A percentile compares a stretch with the other conserved stretches of the same genome.
These are phyloP conservation scores for Metschnikowia lachancei DNA, from an alignment of 805 yeast genomes.

Conservation along the genomic window DNA sequence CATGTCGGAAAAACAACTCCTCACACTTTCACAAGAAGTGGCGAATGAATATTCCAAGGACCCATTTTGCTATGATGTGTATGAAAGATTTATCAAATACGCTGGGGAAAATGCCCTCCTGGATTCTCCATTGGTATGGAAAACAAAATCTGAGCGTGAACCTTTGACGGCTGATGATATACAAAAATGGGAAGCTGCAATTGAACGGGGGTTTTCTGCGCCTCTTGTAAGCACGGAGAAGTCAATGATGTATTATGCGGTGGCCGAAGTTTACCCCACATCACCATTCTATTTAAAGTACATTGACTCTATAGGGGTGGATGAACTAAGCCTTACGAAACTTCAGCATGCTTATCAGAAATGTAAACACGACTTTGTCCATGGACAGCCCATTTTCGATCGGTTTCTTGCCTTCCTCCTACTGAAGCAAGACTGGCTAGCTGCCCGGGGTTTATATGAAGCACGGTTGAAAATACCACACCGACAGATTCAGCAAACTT, in stretches of 20 bases:
- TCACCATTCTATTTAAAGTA: not conserved
- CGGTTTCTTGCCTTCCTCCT: constrained; percentile 10
- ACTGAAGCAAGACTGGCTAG: constrained; percentile 16
- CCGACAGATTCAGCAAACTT: constrained; percentile 38
- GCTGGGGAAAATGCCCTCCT: not conserved
- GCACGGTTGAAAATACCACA: constrained; percentile 43
- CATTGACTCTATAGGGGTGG: not conserved
- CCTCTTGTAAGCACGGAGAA: not conserved
- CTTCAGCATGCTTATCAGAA: constrained; percentile 20
- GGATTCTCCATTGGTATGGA: constrained; percentile 3
- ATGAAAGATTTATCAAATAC: not conserved
- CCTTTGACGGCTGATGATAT: constrained; percentile 8
- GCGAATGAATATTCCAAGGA: not conserved
- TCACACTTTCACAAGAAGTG: not conserved
- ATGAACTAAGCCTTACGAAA: not conserved
- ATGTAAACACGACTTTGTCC: constrained; percentile 26
- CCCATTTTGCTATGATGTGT: not conserved
- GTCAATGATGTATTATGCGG: not conserved
- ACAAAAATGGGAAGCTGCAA: constrained; percentile 10
- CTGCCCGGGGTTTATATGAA: constrained; percentile 24
- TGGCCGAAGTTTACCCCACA: constrained; percentile 3
- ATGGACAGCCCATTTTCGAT: constrained; percentile 24
- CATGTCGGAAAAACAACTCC: not conserved
- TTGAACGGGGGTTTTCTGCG: constrained; percentile 1
- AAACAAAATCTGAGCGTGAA: not conserved